These are phyloP conservation scores for Hericium erinaceus DNA, from an alignment of 768 basidiomycete species.

Conservation along the genomic window DNA sequence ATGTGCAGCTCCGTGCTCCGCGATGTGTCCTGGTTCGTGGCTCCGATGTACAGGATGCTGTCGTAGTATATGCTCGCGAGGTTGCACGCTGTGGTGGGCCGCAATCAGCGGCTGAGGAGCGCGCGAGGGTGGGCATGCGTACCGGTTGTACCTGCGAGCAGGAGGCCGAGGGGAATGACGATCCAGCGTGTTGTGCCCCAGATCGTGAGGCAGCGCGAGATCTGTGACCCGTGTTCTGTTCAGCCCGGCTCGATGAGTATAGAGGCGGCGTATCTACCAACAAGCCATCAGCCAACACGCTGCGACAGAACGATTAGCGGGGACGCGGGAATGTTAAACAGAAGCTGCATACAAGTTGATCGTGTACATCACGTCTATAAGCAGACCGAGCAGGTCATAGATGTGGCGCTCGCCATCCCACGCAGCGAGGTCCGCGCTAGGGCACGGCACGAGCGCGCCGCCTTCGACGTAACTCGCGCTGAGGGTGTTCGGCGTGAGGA, in stretches of 20 bases:
- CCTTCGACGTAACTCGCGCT: not conserved
- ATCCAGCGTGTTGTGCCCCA: not conserved
- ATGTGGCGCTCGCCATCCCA: not conserved
- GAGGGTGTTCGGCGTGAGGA: not conserved
- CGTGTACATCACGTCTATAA: not conserved
- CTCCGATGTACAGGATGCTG: not conserved
- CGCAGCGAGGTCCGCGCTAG: not conserved
- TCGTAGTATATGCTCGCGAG: not conserved
- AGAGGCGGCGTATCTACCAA: not conserved
- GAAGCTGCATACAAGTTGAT: not conserved
- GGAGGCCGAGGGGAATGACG: not conserved
- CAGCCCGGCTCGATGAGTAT: not conserved
- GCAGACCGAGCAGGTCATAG: not conserved
- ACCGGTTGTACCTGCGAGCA: not conserved
- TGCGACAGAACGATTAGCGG: not conserved
- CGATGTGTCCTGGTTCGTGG: not conserved
- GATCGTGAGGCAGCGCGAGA: not conserved
- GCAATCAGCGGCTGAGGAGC: not conserved
- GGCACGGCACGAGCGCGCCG: not conserved
- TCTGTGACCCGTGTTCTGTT: not conserved
- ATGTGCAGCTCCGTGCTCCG: not conserved
- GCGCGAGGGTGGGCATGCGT: not conserved
- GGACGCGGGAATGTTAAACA: not conserved
- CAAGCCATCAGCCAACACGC: not conserved
- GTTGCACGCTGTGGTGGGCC: not conserved